Evolutionary conservation across 2,329 filamentous ascomycete genomes (phyloP).

Genomic region (Penicillium sp.): DNA sequence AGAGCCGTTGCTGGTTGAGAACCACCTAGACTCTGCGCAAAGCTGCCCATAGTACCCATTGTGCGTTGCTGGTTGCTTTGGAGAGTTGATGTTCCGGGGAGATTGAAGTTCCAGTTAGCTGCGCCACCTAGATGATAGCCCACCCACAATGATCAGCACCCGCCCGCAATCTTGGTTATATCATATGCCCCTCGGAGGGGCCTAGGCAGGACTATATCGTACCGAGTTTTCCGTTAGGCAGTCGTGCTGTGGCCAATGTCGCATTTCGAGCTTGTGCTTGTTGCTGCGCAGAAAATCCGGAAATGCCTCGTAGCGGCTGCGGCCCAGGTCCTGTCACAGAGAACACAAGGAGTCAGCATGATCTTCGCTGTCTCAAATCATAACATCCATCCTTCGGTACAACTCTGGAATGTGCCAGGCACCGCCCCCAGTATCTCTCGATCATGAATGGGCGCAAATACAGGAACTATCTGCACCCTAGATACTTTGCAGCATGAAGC

Average conservation of each 20-base stretch:
- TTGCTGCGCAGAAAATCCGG: constrained; percentile 58
- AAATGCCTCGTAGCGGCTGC: constrained; percentile 57
- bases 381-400: constrained; percentile 16
- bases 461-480: constrained; percentile 20
- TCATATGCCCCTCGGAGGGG: constrained; percentile 1
- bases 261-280: constrained; percentile 52
- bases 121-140: constrained; percentile 50
- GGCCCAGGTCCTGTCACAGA: constrained; percentile 50
- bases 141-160: constrained; percentile 31
- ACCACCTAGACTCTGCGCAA: constrained; percentile 60
- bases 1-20: constrained; percentile 58
- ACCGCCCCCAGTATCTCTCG: constrained; percentile 26
- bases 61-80: constrained; percentile 55
- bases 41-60: constrained; percentile 57
- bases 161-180: constrained; percentile 9
- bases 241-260: constrained; percentile 52
- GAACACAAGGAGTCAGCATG: constrained; percentile 23
- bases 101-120: constrained; percentile 62
- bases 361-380: constrained; percentile 21
- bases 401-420: constrained; percentile 21
- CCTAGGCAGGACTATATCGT: constrained; percentile 24
- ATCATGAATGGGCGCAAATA: constrained; percentile 33
- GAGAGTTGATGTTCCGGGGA: constrained; percentile 57
- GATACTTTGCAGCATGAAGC: constrained; percentile 27
- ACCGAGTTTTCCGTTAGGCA: constrained; percentile 61